Conservation (phyloP, 805 yeast genomes). For the Metschnikowia baotianmanensis region DNA sequence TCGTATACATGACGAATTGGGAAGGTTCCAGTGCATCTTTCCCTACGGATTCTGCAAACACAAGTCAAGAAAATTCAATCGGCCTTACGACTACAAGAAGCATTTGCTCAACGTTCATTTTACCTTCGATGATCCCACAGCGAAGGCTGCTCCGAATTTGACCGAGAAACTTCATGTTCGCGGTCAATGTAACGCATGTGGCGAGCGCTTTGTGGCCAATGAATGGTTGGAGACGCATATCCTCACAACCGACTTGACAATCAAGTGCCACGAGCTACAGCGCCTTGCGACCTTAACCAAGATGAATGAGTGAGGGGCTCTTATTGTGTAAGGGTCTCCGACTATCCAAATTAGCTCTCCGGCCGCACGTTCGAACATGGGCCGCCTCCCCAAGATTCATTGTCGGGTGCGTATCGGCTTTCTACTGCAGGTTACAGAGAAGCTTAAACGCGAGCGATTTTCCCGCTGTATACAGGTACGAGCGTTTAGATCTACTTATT, state of each 20-base stretch:
- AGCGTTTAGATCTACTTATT: conserved; percentile 5
- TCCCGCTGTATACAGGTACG: conserved; percentile 3
- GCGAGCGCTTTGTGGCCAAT: conserved; percentile 44
- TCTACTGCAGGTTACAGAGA: neutral
- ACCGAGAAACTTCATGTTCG: conserved; percentile 39
- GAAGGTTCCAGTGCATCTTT: conserved; percentile 43
- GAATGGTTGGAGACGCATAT: conserved; percentile 60
- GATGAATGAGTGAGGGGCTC: conserved; percentile 4
- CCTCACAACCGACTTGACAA: conserved; percentile 23
- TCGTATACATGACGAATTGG: conserved; percentile 43
- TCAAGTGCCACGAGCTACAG: conserved; percentile 10
- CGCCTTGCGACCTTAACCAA: conserved; percentile 6
- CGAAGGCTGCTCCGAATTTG: conserved; percentile 38
- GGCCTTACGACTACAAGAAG: conserved; percentile 47
- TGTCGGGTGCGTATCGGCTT: neutral
- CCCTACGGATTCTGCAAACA: conserved; percentile 41
- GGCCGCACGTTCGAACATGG: no score
- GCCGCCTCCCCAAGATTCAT: neutral
- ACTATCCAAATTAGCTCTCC: no score
- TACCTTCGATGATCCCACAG: conserved; percentile 40
- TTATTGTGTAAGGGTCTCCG: no score
- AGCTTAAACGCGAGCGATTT: neutral
- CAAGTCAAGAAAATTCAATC: conserved; percentile 40
- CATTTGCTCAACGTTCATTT: conserved; percentile 44
- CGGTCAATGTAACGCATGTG: conserved; percentile 48